Evolutionary conservation across 805 yeast species (phyloP).

Genomic region (Deakozyma indianensis): DNA sequence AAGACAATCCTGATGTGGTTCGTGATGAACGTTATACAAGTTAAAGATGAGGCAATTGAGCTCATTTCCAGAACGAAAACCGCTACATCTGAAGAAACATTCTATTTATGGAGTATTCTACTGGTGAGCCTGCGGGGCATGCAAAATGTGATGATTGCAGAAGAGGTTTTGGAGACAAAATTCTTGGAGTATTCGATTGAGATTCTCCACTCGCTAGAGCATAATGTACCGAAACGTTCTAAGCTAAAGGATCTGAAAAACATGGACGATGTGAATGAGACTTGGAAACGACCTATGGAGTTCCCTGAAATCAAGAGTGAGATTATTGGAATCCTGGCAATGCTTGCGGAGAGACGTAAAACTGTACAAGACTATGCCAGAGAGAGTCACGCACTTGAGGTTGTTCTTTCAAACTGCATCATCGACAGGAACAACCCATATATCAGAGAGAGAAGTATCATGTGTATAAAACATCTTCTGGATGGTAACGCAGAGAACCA

Average conservation of each 20-base stretch:
- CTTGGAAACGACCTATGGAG: conserved; percentile 3
- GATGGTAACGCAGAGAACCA: conserved; percentile 58
- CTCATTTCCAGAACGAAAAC: neutral
- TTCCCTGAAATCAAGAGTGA: conserved; percentile 6
- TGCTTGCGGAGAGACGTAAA: conserved; percentile 35
- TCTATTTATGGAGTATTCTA: conserved; percentile 3
- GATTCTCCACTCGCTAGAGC: conserved; percentile 3
- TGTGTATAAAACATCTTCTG: conserved; percentile 60
- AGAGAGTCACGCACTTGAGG: conserved; percentile 49
- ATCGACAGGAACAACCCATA: conserved; percentile 84
- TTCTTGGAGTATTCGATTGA: conserved; percentile 1
- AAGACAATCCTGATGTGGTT: neutral
- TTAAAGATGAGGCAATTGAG: neutral
- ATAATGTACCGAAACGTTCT: conserved; percentile 4
- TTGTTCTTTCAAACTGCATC: conserved; percentile 65
- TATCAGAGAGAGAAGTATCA: conserved; percentile 58
- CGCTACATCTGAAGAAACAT: neutral
- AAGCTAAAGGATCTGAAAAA: conserved; percentile 4
- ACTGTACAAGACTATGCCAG: conserved; percentile 57
- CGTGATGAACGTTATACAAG: neutral
- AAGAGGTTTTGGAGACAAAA: neutral
- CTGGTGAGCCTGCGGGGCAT: conserved; percentile 4
- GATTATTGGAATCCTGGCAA: conserved; percentile 46
- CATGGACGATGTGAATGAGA: conserved; percentile 1
- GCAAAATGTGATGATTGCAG: conserved; percentile 1